Base-by-base conservation (phyloP, 2,329 filamentous ascomycete species). In the Pseudodiploospora longispora region DNA sequence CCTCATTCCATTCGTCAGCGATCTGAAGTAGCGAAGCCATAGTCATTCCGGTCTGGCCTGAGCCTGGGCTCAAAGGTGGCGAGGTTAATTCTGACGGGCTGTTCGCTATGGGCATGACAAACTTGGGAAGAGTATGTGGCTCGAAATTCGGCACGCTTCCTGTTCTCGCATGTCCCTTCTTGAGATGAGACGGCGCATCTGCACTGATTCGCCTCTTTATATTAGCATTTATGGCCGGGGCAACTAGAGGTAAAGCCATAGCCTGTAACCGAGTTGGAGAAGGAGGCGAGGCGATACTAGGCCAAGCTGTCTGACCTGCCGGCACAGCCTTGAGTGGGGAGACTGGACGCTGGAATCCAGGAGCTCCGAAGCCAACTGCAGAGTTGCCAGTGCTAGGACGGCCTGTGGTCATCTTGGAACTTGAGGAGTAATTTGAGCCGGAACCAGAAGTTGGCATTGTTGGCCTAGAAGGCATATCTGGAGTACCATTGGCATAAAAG, bases 401-500 rank as follows among this genome's bases (percentile, higher is more conserved):
- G 39, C 58, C 65, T 6, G 62, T 52, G 9, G 65, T 52, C 34
- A 69, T 54, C 54, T 68, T 71, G 37, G 74, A 69, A 43, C 59
- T 64, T 38, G 62, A 66, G 6, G 72, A 76, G 37, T 70, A 60
- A 6, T 61, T 62, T 2, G 76, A 78, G 30, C 64, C 65, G 0
- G 74, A 66, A 36, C 64, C 57, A 43, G 63, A 60, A 7, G 68
- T 58, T 40, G 53, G 59, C 63, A 58, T 51, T 32, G 59, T 55
- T 1, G 65, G 54, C 42, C 67, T 69, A 10, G 51, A 30, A 6
- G 59, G 51, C 6, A 72, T 47, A 44, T 81, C 74, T 2, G 76
- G 75, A 10, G 68, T 67, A 30, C 82, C 81, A 61, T 87, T 85
- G 47, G 83, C 85, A 59, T 88, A 85, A 61, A 89, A 80, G 68